Base-by-base conservation (phyloP, 176 grass and related monocot species). In the Poa annua region DNA sequence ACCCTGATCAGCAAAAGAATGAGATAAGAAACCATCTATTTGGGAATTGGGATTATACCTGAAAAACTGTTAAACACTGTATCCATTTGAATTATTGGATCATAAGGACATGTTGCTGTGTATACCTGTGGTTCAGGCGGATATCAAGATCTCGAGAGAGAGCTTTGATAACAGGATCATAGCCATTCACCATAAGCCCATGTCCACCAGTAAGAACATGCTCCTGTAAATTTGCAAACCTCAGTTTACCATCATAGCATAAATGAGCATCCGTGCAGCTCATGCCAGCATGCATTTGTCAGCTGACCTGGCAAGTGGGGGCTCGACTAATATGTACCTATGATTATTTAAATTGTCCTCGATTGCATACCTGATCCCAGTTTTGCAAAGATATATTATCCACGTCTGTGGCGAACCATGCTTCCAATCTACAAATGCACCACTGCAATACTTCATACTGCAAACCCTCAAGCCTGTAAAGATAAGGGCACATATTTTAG, bases 131-230 rank as follows among this genome's bases (percentile, higher is more conserved):
- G 86, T 99, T 96, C 44, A 99, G 84, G 38, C 83, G 93, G 71
- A 96, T 92, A 84, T 96, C 89, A 64, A 99, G 91, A 83, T 87
- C 87, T 88, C 84, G 86, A 11, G 96, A 83, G 16, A 99, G 93
- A 89, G 93, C 77, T 85, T 94, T 95, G 82, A 99, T 96, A 77
- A 99, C 96, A 80, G 96, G 96, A 84, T 93, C 86, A n/a, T 96
- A 99, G 45, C 96, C 96, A 66, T 96, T 90, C 73, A 99, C 96
- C 91, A 99, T 94, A 68, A 99, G 91, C 60, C 93, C 96, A 96
- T 99, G 96, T 54, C 96, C 96, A 80, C 96, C 96, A 69, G 96
- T 82, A 80, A 99, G 93, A 79, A 99, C 96, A 92, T 99, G 93
- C 75, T 96, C 96, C 96, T 99, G 91, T 73, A 86, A 80, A 64